These are phyloP conservation scores for Chenopodium berlandieri DNA, from an alignment of 148 eudicot genomes.

Conservation along the genomic window DNA sequence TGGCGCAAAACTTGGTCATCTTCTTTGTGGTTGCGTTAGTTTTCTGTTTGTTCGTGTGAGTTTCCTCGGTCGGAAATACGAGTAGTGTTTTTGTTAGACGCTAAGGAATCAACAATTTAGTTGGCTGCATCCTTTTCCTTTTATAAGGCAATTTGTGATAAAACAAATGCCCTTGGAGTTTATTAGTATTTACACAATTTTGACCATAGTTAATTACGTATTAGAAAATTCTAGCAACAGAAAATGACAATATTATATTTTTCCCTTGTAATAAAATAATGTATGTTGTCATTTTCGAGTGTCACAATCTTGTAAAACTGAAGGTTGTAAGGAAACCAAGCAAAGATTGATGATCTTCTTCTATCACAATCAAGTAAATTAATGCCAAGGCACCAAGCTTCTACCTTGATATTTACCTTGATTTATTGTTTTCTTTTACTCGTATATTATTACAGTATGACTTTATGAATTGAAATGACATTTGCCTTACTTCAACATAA, in stretches of 20 bases:
- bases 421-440: too few relatives aligned
- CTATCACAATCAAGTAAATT: neutral
- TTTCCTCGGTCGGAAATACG: neutral
- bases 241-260: neutral
- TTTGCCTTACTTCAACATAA: constrained; percentile 5
- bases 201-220: constrained; percentile 1
- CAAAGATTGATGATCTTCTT: constrained; percentile 15
- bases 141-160: neutral
- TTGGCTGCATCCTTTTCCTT: constrained; percentile 7
- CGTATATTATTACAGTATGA: neutral
- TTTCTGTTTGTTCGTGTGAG: neutral
- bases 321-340: constrained; percentile 7
- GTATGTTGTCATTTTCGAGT: constrained; percentile 8
- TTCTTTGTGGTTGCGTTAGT: constrained; percentile 25
- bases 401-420: neutral
- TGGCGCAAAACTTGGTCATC: constrained; percentile 31
- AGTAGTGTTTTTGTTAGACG: constrained; percentile 1
- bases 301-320: constrained; percentile 27
- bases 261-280: neutral
- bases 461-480: neutral
- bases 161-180: constrained; percentile 11
- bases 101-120: constrained; percentile 9
- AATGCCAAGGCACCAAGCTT: constrained; percentile 12
- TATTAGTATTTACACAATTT: constrained; percentile 9
- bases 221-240: neutral